phyloP scores from a whole-genome alignment of 768 basidiomycete genomes.

The Wakefieldia striispora region DNA sequence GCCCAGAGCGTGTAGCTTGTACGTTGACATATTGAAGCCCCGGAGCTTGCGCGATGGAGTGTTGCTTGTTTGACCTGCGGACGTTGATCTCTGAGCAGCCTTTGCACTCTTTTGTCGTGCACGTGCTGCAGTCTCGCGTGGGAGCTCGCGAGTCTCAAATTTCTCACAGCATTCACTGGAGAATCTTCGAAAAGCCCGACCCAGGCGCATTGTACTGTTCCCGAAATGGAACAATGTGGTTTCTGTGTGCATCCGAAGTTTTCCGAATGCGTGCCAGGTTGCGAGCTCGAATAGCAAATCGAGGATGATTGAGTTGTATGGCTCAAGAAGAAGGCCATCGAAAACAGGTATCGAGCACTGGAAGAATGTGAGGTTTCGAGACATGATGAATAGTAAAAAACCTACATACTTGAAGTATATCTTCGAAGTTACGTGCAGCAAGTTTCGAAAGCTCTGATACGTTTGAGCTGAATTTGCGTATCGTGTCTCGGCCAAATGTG shows the following conservation, averaged over 20 bases:
- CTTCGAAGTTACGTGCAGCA: conserved; percentile 39
- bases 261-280: conserved; percentile 28
- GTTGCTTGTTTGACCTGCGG: no score
- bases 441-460: conserved; percentile 34
- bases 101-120: no score
- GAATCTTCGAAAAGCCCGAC: background rate
- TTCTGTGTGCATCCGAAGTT: conserved; percentile 26
- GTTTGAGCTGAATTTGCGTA: conserved; percentile 32
- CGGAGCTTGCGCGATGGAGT: no score
- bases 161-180: no score
- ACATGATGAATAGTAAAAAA: no score
- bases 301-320: conserved; percentile 14
- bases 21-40: no score
- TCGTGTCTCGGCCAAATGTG: conserved; percentile 33
- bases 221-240: conserved; percentile 20
- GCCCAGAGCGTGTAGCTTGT: no score
- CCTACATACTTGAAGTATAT: conserved; percentile 31
- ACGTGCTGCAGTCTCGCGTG: no score
- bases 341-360: conserved; percentile 36
- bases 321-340: conserved; percentile 26
- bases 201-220: conserved; percentile 21
- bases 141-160: no score
- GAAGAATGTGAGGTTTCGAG: no score
- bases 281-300: conserved; percentile 20
- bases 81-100: no score